These are phyloP conservation scores for Lathyrus oleraceus DNA, from an alignment of 306 rosid species.

Conservation along the genomic window DNA sequence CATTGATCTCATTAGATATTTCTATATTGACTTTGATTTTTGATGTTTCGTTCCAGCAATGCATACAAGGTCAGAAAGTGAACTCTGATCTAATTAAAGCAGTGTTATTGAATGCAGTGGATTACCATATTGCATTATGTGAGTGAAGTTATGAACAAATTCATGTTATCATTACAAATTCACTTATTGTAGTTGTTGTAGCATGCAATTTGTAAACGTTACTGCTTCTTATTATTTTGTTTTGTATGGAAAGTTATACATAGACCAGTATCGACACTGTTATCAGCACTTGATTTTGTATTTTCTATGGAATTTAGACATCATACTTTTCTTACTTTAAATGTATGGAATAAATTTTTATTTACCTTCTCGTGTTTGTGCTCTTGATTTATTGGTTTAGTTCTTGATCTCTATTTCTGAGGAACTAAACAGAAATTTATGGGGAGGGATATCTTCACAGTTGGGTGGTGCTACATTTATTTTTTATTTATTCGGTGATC, in stretches of 20 bases:
- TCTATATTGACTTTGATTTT: conserved; percentile 15
- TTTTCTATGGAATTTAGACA: conserved; percentile 5
- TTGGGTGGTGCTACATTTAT: too few relatives aligned
- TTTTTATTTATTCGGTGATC: too few relatives aligned
- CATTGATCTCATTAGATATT: not conserved
- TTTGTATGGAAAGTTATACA: not conserved
- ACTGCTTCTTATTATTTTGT: conserved; percentile 20
- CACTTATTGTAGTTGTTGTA: conserved; percentile 9
- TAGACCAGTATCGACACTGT: conserved; percentile 22
- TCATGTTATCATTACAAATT: conserved; percentile 17
- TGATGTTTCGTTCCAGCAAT: conserved; percentile 57
- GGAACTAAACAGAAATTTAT: too few relatives aligned
- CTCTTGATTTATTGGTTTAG: too few relatives aligned
- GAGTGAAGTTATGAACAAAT: conserved; percentile 29
- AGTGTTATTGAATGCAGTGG: conserved; percentile 65
- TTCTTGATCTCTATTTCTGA: too few relatives aligned
- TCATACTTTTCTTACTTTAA: conserved; percentile 2
- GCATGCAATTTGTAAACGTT: conserved; percentile 31
- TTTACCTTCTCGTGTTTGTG: too few relatives aligned
- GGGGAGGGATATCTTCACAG: too few relatives aligned
- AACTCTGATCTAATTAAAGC: conserved; percentile 72
- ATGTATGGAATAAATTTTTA: not conserved
- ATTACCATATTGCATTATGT: conserved; percentile 54
- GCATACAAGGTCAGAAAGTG: conserved; percentile 60
- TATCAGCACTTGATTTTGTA: not conserved